Conservation (phyloP, 176 grass and related monocot genomes). For the Oryza coarctata region DNA sequence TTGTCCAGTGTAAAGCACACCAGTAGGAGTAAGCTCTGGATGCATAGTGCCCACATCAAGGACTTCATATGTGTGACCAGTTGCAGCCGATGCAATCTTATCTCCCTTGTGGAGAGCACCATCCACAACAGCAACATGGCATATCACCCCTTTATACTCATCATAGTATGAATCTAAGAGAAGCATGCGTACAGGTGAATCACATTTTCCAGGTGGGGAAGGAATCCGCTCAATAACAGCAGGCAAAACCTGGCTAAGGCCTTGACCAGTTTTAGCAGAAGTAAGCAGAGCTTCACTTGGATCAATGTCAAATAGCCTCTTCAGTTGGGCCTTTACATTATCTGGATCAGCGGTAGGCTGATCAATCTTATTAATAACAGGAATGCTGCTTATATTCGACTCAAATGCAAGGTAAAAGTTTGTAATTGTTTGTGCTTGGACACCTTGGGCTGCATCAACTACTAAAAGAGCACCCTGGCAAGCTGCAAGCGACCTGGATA, state of each 20-base stretch:
- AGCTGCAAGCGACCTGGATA: constrained; percentile 90
- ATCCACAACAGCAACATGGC: constrained; percentile 95
- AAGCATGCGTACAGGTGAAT: constrained; percentile 85
- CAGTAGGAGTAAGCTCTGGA: constrained; percentile 90
- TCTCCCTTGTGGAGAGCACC: constrained; percentile 84
- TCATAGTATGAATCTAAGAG: constrained; percentile 97
- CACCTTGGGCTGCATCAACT: constrained; percentile 96
- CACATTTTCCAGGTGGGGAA: constrained; percentile 65
- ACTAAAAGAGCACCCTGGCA: constrained; percentile 96
- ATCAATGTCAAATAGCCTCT: constrained; percentile 88
- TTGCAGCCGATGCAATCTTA: constrained; percentile 86
- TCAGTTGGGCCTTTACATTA: constrained; percentile 83
- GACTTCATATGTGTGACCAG: constrained; percentile 77
- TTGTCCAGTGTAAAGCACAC: constrained; percentile 91
- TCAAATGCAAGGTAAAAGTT: constrained; percentile 97
- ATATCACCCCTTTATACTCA: constrained; percentile 99
- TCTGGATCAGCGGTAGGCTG: constrained; percentile 95
- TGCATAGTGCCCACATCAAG: constrained; percentile 93
- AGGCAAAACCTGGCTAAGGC: constrained; percentile 75
- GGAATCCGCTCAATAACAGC: constrained; percentile 84
- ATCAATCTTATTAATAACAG: constrained; percentile 98
- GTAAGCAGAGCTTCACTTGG: constrained; percentile 82
- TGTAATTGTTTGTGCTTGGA: constrained; percentile 96
- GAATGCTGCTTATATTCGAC: constrained; percentile 78
- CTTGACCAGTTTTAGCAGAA: constrained; percentile 94